A percentile compares a stretch with the other conserved stretches of the same genome.
Evolutionary conservation across 305 asterid genomes (phyloP).

Genomic region (Nicotiana rustica): DNA sequence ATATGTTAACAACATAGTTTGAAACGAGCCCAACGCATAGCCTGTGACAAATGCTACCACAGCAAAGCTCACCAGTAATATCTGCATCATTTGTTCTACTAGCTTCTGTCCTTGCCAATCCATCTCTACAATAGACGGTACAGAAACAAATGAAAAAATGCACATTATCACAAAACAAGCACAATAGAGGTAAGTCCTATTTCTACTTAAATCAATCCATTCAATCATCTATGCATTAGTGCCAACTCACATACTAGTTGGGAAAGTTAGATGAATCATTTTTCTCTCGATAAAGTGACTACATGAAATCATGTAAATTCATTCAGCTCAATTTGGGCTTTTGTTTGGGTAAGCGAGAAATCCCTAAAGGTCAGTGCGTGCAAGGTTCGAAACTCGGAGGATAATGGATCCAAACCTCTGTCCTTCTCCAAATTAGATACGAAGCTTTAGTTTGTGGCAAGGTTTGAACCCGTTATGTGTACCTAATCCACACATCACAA

Average conservation of each 20-base stretch:
- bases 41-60: constrained; percentile 68
- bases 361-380: too few species aligned
- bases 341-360: too few species aligned
- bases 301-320: too few species aligned
- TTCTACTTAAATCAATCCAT: background rate
- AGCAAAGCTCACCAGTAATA: constrained; percentile 70
- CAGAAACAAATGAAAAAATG: background rate
- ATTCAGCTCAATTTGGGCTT: too few species aligned
- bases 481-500: too few species aligned
- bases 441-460: too few species aligned
- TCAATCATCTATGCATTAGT: background rate
- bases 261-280: background rate
- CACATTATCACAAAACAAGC: background rate
- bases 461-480: too few species aligned
- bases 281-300: too few species aligned
- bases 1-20: constrained; percentile 69
- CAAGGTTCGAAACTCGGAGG: too few species aligned
- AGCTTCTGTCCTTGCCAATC: constrained; percentile 99
- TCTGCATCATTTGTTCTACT: constrained; percentile 92
- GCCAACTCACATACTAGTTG: background rate
- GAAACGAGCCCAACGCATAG: constrained; percentile 74
- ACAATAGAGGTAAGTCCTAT: background rate
- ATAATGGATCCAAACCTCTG: too few species aligned
- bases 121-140: constrained; percentile 63
- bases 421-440: too few species aligned